Evolutionary conservation across 768 basidiomycete genomes (phyloP).

Genomic region (Symmetrospora coprosmae): DNA sequence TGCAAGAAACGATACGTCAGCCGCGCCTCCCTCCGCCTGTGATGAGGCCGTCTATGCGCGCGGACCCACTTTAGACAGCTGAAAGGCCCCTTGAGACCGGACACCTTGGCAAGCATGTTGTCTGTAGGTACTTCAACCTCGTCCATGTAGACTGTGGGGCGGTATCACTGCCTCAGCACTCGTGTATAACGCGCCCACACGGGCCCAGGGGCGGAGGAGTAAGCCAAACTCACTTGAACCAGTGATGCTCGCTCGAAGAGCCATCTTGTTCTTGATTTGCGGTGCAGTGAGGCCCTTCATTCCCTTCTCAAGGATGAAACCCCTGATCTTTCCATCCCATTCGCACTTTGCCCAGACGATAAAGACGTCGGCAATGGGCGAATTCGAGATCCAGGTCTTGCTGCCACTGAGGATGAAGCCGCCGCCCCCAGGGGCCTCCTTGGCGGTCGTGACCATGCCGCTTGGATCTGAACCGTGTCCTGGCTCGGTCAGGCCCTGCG

Average conservation of each 20-base stretch:
- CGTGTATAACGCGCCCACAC: too few relatives aligned
- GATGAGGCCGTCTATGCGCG: neutral
- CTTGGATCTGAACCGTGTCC: conserved; percentile 89
- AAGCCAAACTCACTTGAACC: conserved; percentile 26
- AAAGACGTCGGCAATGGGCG: conserved; percentile 51
- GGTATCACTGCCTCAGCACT: neutral
- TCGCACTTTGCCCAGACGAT: conserved; percentile 88
- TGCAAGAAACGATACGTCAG: neutral
- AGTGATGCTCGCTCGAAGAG: conserved; percentile 55
- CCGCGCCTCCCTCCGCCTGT: neutral
- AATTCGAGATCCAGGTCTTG: conserved; percentile 94
- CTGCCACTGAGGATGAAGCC: conserved; percentile 76
- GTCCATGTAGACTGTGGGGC: conserved; percentile 67
- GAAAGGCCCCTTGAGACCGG: conserved; percentile 72
- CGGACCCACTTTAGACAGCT: conserved; percentile 69
- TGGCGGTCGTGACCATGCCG: conserved; percentile 91
- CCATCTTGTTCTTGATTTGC: conserved; percentile 81
- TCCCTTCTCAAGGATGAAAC: conserved; percentile 81
- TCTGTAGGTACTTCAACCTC: conserved; percentile 62
- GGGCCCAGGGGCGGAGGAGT: neutral
- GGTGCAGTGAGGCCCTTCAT: conserved; percentile 68
- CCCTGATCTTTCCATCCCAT: conserved; percentile 81
- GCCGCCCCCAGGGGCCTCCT: conserved; percentile 55
- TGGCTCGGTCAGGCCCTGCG: conserved; percentile 81
- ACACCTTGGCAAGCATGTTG: conserved; percentile 59